These are phyloP conservation scores for Colletotrichum sp. DNA, from an alignment of 2,329 filamentous ascomycete species.

Conservation along the genomic window DNA sequence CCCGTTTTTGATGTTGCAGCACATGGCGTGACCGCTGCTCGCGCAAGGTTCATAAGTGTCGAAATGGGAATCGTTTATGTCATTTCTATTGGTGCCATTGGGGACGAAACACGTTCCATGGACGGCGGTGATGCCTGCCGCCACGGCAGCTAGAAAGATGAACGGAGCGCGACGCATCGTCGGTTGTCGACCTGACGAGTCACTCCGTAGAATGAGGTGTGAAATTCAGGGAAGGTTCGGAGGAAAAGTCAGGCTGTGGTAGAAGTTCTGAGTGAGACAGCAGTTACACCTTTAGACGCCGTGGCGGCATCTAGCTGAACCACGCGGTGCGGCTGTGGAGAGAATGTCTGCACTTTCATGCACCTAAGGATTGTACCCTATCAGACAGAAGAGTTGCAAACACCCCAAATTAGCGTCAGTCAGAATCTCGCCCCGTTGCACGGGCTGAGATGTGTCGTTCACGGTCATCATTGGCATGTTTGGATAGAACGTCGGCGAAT, in stretches of 20 bases:
- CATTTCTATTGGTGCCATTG: conserved; percentile 1
- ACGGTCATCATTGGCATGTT: background rate
- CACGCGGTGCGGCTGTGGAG: background rate
- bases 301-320: background rate
- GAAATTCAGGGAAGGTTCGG: background rate
- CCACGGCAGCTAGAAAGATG: background rate
- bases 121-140: background rate
- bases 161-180: background rate
- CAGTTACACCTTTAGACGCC: background rate
- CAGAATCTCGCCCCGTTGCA: accelerated
- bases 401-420: background rate
- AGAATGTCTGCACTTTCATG: accelerated
- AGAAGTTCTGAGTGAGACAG: background rate
- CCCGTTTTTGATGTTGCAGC: background rate
- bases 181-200: accelerated
- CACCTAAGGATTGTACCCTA: background rate
- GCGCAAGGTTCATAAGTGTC: background rate
- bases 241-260: background rate
- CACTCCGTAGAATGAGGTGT: background rate
- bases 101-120: background rate
- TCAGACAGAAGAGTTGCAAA: accelerated
- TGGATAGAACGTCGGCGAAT: background rate
- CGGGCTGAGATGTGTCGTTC: background rate
- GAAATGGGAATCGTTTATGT: too few species aligned
- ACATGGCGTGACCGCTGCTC: background rate